Percentiles rank a stretch among this genome's conserved stretches.
These are phyloP conservation scores for Boletus rubescentipes DNA, from an alignment of 768 basidiomycete species.

Conservation along the genomic window DNA sequence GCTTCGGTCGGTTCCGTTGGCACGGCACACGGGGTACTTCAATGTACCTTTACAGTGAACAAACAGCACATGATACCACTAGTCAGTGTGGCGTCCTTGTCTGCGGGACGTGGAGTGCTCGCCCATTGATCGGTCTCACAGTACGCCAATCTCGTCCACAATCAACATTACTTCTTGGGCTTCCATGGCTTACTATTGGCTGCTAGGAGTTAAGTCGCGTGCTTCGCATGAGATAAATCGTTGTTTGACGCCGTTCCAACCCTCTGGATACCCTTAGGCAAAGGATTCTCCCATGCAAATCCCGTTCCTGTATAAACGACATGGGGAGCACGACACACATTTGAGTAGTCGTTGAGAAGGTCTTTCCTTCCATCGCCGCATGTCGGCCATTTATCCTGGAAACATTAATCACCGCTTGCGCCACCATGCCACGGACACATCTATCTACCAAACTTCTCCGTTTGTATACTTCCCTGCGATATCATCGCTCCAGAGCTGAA, in stretches of 20 bases:
- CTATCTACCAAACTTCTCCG: slow-evolving; percentile 22
- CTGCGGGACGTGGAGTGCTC: slow-evolving; percentile 1
- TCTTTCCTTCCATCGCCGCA: slow-evolving; percentile 23
- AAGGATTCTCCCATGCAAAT: slow-evolving; percentile 31
- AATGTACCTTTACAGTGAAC: slow-evolving; percentile 5
- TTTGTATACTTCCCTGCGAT: slow-evolving; percentile 25
- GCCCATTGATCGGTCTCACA: slow-evolving; percentile 22
- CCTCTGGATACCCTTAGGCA: slow-evolving; percentile 1
- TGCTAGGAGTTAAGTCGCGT: slow-evolving; percentile 12
- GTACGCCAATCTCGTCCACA: slow-evolving; percentile 22
- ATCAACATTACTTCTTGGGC: slow-evolving; percentile 18
- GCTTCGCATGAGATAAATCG: slow-evolving; percentile 20
- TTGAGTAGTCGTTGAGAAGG: slow-evolving; percentile 13
- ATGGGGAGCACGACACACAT: slow-evolving; percentile 3
- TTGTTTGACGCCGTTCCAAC: slow-evolving; percentile 7
- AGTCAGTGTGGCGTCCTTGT: background rate
- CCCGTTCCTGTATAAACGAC: slow-evolving; percentile 11
- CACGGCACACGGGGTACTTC: background rate
- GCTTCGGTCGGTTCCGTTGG: slow-evolving; percentile 14
- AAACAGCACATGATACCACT: background rate
- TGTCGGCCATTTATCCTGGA: slow-evolving; percentile 25
- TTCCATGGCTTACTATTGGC: slow-evolving; percentile 18
- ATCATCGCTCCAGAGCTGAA: slow-evolving; percentile 24
- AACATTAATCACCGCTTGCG: slow-evolving; percentile 31
- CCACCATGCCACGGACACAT: slow-evolving; percentile 25